Base-by-base conservation (phyloP, 768 basidiomycete species). In the Termitomyces sp. region DNA sequence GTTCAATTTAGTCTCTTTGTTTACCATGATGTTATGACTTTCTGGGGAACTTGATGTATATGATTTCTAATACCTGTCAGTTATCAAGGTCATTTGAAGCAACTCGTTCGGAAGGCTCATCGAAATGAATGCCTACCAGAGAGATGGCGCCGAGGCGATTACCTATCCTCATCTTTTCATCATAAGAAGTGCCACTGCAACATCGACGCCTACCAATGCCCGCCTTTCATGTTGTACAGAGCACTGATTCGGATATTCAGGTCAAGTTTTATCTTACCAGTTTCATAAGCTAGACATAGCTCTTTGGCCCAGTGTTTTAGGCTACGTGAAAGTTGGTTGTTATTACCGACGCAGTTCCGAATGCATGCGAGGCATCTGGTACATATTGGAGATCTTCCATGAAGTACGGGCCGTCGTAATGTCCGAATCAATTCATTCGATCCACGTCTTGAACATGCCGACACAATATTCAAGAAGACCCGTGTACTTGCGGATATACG, bases 1-100 rank as follows among this genome's bases (percentile, higher is more conserved):
- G 82, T 61, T 63, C 25, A 5, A 17, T 55, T 40, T 81, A 28
- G 34, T 1, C 7, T 51, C 19, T 16, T n/a, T 37, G 12, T 34
- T 23, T 7, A 23, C 16, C 7, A 28, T n/a, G 10, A 40, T 10
- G 27, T 17, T 19, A 19, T 52, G 9, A 32, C n/a, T 41, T 14
- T n/a, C 27, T 30, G 19, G 6, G 9, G 19, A 2, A 32, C 12
- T 30, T 1, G 14, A 42, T 21, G 7, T 8, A 34, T 5, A 21
- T 30, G 7, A 30, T 8, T 39, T 37, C 2, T 16, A 16, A 5
- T 5, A 14, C 3, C 21, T 35, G 14, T 9, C 16, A 7, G n/a
- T 4, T 7, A 11, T 23, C 21, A 35, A 5, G 14, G 8, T 14
- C 0, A 14, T 23, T 32, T 32, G 30, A 16, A 16, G 12, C 12